Percentiles rank a stretch among this genome's conserved stretches.
These are phyloP conservation scores for Sporothrix pallida DNA, from an alignment of 2,329 filamentous ascomycete genomes.

Conservation along the genomic window DNA sequence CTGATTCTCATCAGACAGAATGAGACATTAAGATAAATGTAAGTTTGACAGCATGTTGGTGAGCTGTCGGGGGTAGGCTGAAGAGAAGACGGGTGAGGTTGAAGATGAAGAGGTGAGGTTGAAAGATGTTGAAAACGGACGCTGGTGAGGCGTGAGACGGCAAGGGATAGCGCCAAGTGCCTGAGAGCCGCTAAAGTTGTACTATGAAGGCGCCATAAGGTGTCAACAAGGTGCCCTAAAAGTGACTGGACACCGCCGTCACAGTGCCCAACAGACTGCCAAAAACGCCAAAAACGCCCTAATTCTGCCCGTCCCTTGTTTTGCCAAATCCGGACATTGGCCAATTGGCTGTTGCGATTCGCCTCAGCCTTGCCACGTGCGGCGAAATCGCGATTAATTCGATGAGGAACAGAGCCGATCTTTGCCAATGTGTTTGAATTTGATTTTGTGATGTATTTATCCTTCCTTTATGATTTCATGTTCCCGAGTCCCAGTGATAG, in stretches of 20 bases:
- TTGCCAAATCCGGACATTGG: not conserved
- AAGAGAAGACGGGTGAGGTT: not conserved
- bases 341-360: not conserved
- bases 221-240: too few relatives aligned
- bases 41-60: not conserved
- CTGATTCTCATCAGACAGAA: not conserved
- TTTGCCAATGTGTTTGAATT: too few relatives aligned
- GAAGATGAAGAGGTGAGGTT: not conserved
- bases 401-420: not conserved
- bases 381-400: not conserved
- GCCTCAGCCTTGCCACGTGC: slow-evolving; percentile 18
- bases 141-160: not conserved
- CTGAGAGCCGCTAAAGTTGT: not conserved
- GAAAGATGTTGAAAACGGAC: not conserved
- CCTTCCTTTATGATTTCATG: not conserved
- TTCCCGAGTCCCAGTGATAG: too few relatives aligned
- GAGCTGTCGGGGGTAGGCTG: not conserved
- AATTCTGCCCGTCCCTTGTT: not conserved
- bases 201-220: not conserved
- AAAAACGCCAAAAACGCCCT: too few relatives aligned
- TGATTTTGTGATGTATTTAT: not conserved
- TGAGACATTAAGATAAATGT: not conserved
- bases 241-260: too few relatives aligned
- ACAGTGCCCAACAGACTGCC: too few relatives aligned
- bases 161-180: not conserved